A percentile compares a stretch with the other conserved stretches of the same genome.
These are phyloP conservation scores for Drechslerella dactyloides DNA, from an alignment of 2,329 filamentous ascomycete genomes.

Conservation along the genomic window DNA sequence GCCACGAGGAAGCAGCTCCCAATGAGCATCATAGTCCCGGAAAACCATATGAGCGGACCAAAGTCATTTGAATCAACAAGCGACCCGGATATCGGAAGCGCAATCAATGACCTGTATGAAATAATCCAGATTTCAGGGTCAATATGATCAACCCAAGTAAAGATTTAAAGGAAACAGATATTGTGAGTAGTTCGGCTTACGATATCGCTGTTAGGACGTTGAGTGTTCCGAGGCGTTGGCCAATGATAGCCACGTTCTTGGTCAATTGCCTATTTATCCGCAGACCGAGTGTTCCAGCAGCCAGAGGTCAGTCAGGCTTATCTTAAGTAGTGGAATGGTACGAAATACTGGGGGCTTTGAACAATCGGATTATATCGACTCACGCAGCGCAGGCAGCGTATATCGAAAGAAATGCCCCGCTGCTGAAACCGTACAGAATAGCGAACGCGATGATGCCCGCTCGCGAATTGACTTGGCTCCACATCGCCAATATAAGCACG, in stretches of 20 bases:
- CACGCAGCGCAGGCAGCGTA: constrained; percentile 44
- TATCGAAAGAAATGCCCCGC: constrained; percentile 44
- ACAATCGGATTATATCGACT: no score
- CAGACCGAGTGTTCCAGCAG: background rate
- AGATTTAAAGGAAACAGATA: background rate
- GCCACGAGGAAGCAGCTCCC: constrained; percentile 38
- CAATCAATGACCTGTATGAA: constrained; percentile 28
- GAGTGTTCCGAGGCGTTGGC: constrained; percentile 43
- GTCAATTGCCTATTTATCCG: constrained; percentile 34
- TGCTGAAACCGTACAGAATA: constrained; percentile 45
- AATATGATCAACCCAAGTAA: background rate
- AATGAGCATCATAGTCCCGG: constrained; percentile 38
- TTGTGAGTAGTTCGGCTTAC: constrained; percentile 5
- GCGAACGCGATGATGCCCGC: constrained; percentile 42
- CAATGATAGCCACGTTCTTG: constrained; percentile 45
- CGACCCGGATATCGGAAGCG: constrained; percentile 39
- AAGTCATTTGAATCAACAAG: constrained; percentile 34
- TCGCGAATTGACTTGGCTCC: constrained; percentile 43
- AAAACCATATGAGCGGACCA: constrained; percentile 43
- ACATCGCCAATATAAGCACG: constrained; percentile 41
- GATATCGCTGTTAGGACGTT: constrained; percentile 44
- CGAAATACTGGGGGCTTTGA: background rate
- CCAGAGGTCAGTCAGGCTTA: no score
- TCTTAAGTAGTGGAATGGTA: no score
- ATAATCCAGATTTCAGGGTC: background rate